Conservation (phyloP, 495 filamentous ascomycete genomes). For the Xylaria scruposa region DNA sequence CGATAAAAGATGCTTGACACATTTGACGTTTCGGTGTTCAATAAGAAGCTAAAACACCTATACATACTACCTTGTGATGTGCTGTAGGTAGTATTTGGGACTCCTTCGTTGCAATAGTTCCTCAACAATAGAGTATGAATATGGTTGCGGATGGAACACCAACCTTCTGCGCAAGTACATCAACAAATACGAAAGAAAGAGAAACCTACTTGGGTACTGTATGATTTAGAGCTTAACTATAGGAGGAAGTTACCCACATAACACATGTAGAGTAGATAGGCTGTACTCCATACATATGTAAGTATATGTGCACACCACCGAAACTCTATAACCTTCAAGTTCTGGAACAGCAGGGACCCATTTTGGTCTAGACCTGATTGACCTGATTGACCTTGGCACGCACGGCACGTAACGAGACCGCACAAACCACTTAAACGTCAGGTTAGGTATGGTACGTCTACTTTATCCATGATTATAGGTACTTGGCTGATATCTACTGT, state of each 20-base stretch:
- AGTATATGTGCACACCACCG: not conserved
- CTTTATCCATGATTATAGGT: not conserved
- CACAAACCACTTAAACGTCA: conserved; percentile 12
- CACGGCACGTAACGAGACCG: conserved; percentile 7
- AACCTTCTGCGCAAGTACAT: not conserved
- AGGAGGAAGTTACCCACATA: not conserved
- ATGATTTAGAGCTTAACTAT: not conserved
- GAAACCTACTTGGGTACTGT: not conserved
- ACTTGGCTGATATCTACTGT: not conserved
- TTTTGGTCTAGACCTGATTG: conserved; percentile 21
- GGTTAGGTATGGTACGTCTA: conserved; percentile 10
- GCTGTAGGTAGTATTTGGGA: not conserved
- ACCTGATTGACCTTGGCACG: conserved; percentile 10
- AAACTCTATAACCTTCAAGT: not conserved
- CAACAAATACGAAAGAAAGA: not conserved
- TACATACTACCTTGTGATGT: not conserved
- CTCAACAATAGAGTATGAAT: not conserved
- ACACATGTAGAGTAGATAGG: not conserved
- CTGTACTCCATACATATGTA: not conserved
- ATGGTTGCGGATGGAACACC: not conserved
- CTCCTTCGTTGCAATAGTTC: not conserved
- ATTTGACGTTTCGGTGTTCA: conserved; percentile 21
- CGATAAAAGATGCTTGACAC: conserved; percentile 22
- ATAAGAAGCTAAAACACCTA: not conserved
- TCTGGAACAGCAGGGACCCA: conserved; percentile 18